Evolutionary conservation across 345 rosid species (phyloP), one percentile per base, ranked within the genome.

Genomic region (Eutrema heterophyllum): DNA sequence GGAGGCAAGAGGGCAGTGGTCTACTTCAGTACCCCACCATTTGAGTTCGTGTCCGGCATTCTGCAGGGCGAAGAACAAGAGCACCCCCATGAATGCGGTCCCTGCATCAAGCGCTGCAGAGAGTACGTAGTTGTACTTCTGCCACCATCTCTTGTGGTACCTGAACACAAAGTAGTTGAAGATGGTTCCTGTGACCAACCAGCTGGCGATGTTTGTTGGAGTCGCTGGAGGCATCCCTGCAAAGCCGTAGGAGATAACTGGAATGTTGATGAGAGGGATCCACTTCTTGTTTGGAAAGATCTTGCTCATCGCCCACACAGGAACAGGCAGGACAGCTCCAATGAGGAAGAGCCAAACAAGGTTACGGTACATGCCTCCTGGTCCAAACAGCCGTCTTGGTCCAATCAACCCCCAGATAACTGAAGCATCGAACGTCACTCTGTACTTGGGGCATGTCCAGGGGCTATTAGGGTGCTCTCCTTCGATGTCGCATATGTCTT

Each of bases 141-240:
- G 97, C 99, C 99, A 96, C 98, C 99, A 96, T 24, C 89, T 77
- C 83, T 88, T 92, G 80, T 83, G 90, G 89, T 84, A 90, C 38
- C 81, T 84, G 86, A 96, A 96, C 38, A 96, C 86, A 44, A 96
- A 92, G 80, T 83, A 92, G 89, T 96, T 96, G 87, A 96, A 96
- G 80, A 96, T 85, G 68, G 80, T 86, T 69, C 98, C 99, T 0
- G 99, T 92, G 70, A 83, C 36, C 9, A 96, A 89, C 98, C 99
- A 96, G 82, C 98, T 96, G 0, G 98, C 98, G 1, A 96, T 96
- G 83, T 96, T 96, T 29, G 99, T 92, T 16, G 99, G 99, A 66
- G 99, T 96, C 11, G 99, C 99, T 0, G 99, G 99, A 49, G 99
- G 99, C 98, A 95, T 88, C 78, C 99, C 99, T 0, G 99, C 99